Evolutionary conservation across 805 yeast genomes (phyloP).

Genomic region (Yarrowia sp.): DNA sequence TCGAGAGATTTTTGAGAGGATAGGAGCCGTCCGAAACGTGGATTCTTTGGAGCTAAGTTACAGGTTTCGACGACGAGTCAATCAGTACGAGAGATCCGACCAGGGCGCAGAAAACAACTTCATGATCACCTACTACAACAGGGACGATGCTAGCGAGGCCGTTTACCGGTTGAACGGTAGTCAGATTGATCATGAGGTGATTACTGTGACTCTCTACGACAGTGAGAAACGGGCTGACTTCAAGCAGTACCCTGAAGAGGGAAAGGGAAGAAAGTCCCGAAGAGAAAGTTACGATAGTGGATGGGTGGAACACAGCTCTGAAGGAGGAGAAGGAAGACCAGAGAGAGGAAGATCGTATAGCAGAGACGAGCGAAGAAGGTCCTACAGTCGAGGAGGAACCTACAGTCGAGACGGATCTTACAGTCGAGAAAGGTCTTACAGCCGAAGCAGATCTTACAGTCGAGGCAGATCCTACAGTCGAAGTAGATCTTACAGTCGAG

Average conservation of each 20-base stretch:
- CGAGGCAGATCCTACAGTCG: background rate
- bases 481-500: background rate
- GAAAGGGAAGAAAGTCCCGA: background rate
- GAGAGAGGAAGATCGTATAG: background rate
- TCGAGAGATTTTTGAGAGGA: background rate
- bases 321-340: background rate
- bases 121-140: background rate
- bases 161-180: slow-evolving; percentile 1
- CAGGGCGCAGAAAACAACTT: background rate
- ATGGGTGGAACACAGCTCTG: background rate
- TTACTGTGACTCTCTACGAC: background rate
- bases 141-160: background rate
- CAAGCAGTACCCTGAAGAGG: background rate
- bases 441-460: background rate
- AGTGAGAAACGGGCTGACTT: background rate
- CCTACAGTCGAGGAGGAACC: background rate
- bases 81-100: slow-evolving; percentile 26
- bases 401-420: background rate
- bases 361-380: too few species aligned
- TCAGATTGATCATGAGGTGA: background rate
- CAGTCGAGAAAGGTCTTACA: background rate
- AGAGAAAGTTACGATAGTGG: background rate
- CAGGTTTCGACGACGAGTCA: slow-evolving; percentile 26
- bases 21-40: slow-evolving; percentile 32
- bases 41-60: slow-evolving; percentile 31